These are phyloP conservation scores for Rheum nobile DNA, from an alignment of 148 eudicot species.

Conservation along the genomic window DNA sequence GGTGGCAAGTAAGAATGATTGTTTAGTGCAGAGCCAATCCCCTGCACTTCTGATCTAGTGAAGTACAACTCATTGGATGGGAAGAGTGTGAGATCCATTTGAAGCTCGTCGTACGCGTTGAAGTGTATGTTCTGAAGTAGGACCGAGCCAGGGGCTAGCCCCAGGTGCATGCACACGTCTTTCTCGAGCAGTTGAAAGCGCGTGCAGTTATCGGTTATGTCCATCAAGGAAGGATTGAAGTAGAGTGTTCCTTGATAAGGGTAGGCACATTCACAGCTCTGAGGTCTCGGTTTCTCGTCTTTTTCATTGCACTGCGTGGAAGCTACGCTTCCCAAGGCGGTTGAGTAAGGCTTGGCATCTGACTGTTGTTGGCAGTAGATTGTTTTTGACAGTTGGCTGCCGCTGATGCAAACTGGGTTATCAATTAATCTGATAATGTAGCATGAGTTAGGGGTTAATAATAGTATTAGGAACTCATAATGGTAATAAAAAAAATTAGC, in stretches of 20 bases:
- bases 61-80: slow-evolving; percentile 50
- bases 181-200: slow-evolving; percentile 66
- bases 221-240: slow-evolving; percentile 68
- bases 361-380: slow-evolving; percentile 46
- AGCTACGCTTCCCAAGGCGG: slow-evolving; percentile 60
- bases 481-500: no score
- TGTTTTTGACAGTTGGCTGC: slow-evolving; percentile 25
- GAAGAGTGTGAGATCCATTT: slow-evolving; percentile 60
- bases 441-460: background rate
- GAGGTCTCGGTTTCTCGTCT: slow-evolving; percentile 64
- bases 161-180: slow-evolving; percentile 59
- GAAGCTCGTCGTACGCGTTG: slow-evolving; percentile 66
- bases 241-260: slow-evolving; percentile 81
- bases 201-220: slow-evolving; percentile 42
- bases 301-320: slow-evolving; percentile 33
- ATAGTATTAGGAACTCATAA: background rate
- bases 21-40: slow-evolving; percentile 59
- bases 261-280: slow-evolving; percentile 76
- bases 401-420: slow-evolving; percentile 54
- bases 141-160: slow-evolving; percentile 72
- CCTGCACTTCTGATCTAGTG: slow-evolving; percentile 49
- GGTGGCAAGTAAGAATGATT: slow-evolving; percentile 86
- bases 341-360: slow-evolving; percentile 52
- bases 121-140: slow-evolving; percentile 63
- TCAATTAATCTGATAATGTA: slow-evolving; percentile 49